These are phyloP conservation scores for Colletotrichum trifolii DNA, from an alignment of 2,329 filamentous ascomycete genomes.

Conservation along the genomic window DNA sequence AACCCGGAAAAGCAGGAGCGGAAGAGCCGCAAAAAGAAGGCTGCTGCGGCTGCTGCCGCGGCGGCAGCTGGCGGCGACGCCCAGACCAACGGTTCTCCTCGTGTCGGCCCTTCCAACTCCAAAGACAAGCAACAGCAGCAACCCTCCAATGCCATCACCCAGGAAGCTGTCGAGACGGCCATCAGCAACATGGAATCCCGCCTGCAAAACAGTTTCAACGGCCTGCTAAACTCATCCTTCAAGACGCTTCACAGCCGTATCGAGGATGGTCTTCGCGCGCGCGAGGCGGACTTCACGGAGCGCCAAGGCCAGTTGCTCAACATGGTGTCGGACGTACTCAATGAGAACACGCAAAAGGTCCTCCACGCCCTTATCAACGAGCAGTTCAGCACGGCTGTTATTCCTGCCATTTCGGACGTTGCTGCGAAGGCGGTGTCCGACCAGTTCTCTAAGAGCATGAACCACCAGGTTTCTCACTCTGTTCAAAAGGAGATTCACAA, in stretches of 20 bases:
- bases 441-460: conserved; percentile 76
- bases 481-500: conserved; percentile 80
- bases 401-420: conserved; percentile 78
- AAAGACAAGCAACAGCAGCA: conserved; percentile 46
- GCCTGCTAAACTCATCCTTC: conserved; percentile 66
- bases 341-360: conserved; percentile 75
- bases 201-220: conserved; percentile 60
- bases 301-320: conserved; percentile 66
- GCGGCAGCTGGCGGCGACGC: conserved; percentile 56
- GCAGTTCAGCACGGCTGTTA: conserved; percentile 78
- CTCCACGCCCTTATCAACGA: conserved; percentile 80
- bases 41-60: conserved; percentile 56
- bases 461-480: conserved; percentile 71
- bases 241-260: conserved; percentile 71
- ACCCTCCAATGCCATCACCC: conserved; percentile 45
- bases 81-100: conserved; percentile 54
- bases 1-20: conserved; percentile 69
- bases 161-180: conserved; percentile 65
- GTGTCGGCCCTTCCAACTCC: conserved; percentile 42
- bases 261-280: conserved; percentile 70
- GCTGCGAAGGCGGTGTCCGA: conserved; percentile 77
- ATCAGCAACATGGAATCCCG: conserved; percentile 64
- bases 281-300: conserved; percentile 63
- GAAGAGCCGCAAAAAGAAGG: conserved; percentile 76
- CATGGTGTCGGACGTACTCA: conserved; percentile 69